A percentile compares a stretch with the other conserved stretches of the same genome.
These are phyloP conservation scores for Didymella lethalis DNA, from an alignment of 2,329 filamentous ascomycete genomes.

Conservation along the genomic window DNA sequence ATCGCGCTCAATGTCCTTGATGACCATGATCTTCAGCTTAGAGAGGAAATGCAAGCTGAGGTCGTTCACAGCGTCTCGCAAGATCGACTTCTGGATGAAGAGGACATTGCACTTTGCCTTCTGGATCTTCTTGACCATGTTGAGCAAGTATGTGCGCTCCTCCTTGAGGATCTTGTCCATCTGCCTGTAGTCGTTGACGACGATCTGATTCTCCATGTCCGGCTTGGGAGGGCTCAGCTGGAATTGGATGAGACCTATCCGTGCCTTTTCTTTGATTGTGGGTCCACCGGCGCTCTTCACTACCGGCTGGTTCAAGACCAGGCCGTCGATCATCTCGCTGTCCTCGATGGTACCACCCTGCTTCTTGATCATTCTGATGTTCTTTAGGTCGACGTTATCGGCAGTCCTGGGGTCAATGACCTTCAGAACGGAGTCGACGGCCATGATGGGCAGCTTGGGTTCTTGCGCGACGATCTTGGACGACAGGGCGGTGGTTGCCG, in stretches of 20 bases:
- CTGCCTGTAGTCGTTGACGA: constrained; percentile 98
- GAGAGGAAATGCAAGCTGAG: constrained; percentile 96
- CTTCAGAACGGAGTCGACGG: constrained; percentile 94
- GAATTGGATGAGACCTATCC: constrained; percentile 97
- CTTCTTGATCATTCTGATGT: constrained; percentile 97
- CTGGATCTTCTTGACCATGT: constrained; percentile 99
- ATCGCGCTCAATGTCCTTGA: constrained; percentile 98
- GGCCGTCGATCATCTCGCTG: constrained; percentile 93
- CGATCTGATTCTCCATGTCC: constrained; percentile 99
- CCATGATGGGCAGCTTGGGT: constrained; percentile 96
- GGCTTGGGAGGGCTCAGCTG: constrained; percentile 98
- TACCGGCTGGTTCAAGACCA: constrained; percentile 90
- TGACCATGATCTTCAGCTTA: constrained; percentile 91
- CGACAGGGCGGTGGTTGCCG: constrained; percentile 93
- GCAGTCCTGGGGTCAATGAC: constrained; percentile 95
- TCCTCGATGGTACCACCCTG: constrained; percentile 98
- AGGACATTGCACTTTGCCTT: constrained; percentile 99
- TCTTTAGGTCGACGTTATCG: constrained; percentile 94
- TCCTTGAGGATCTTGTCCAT: constrained; percentile 99
- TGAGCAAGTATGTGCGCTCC: constrained; percentile 95
- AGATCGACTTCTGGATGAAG: constrained; percentile 97
- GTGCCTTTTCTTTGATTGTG: constrained; percentile 93
- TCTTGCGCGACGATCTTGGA: constrained; percentile 99
- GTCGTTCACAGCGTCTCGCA: constrained; percentile 97
- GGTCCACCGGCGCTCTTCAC: constrained; percentile 94